These are phyloP conservation scores for Butyriboletus appendiculatus DNA, from an alignment of 1,284 basidiomycete genomes.

Conservation along the genomic window DNA sequence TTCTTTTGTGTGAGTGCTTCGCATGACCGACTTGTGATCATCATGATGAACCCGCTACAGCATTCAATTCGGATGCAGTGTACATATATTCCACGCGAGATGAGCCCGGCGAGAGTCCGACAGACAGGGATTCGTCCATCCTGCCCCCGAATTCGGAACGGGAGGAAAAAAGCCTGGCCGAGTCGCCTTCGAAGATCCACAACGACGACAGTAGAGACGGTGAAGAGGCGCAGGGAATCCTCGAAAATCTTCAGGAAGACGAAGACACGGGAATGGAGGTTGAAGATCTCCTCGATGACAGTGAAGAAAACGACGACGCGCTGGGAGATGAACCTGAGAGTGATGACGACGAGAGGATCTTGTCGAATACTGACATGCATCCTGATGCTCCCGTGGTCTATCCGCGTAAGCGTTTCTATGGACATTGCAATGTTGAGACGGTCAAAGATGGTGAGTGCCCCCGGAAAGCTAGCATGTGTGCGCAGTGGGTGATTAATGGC, in stretches of 20 bases:
- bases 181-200: not conserved
- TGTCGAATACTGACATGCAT: conserved; percentile 33
- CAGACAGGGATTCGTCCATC: conserved; percentile 12
- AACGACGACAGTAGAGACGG: not conserved
- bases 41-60: conserved; percentile 38
- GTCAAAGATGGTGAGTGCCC: conserved; percentile 84
- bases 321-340: conserved; percentile 31
- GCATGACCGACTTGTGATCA: conserved; percentile 2
- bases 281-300: conserved; percentile 21
- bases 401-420: conserved; percentile 69
- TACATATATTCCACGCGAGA: conserved; percentile 83
- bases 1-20: conserved; percentile 31
- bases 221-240: conserved; percentile 3
- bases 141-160: conserved; percentile 24
- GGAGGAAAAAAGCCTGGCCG: not conserved
- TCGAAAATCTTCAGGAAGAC: conserved; percentile 11
- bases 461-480: not conserved
- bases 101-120: conserved; percentile 39
- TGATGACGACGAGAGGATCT: conserved; percentile 33
- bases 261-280: conserved; percentile 27
- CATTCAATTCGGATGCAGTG: conserved; percentile 78
- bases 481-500: not conserved
- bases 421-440: conserved; percentile 83
- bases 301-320: conserved; percentile 24
- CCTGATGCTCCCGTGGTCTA: conserved; percentile 59